Conservation (phyloP, 139 green algal genomes). For the Asterochloris sp. region DNA sequence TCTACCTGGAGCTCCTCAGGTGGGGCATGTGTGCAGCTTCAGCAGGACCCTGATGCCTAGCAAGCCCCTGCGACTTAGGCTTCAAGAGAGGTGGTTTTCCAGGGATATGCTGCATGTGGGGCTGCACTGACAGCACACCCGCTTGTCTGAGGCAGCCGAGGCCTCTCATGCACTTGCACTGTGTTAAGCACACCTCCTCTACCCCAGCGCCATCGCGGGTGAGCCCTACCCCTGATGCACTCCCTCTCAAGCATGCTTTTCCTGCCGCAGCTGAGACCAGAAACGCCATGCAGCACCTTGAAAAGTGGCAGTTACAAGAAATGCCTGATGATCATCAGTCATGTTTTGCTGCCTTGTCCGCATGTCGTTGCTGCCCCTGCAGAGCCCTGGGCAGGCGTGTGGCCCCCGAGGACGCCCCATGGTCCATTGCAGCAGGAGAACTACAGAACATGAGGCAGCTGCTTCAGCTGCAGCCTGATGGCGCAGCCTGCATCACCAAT, state of each 20-base stretch:
- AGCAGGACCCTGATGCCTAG: neutral
- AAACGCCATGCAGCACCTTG: neutral
- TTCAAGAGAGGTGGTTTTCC: neutral
- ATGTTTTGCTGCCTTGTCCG: too few relatives aligned
- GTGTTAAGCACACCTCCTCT: neutral
- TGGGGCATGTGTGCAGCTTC: neutral
- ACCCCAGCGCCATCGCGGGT: too few relatives aligned
- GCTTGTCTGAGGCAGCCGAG: neutral
- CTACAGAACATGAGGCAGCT: too few relatives aligned
- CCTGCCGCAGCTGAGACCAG: neutral
- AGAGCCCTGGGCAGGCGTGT: too few relatives aligned
- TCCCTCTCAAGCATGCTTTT: neutral
- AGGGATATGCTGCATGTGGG: neutral
- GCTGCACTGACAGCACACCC: neutral
- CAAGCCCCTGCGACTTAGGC: neutral
- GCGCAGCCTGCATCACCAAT: too few relatives aligned
- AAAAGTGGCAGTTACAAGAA: too few relatives aligned
- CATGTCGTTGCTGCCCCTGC: too few relatives aligned
- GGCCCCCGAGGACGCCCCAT: too few relatives aligned
- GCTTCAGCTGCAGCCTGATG: too few relatives aligned
- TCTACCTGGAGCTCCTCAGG: constrained; percentile 45
- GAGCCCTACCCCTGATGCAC: neutral
- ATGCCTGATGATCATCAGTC: too few relatives aligned
- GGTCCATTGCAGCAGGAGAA: too few relatives aligned
- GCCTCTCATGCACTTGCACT: neutral